Conservation (phyloP, 495 filamentous ascomycete genomes). For the Chaetomium fimeti region DNA sequence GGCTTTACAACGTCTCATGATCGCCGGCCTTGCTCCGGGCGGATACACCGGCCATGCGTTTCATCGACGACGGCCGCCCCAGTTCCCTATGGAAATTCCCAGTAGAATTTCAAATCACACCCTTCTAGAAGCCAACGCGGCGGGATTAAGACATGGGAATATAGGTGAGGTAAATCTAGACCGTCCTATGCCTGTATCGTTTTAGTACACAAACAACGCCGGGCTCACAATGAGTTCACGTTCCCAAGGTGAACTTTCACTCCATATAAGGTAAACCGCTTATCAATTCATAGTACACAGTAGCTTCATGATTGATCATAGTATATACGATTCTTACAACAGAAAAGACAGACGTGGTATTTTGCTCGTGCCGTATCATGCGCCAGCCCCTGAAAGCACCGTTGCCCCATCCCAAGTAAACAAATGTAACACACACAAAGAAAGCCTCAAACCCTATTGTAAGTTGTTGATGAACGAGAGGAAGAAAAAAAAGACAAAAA, state of each 20-base stretch:
- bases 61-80: conserved; percentile 6
- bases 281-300: not conserved
- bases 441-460: not conserved
- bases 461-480: not conserved
- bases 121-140: conserved; percentile 1
- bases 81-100: not conserved
- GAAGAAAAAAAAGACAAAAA: not conserved
- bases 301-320: conserved; percentile 2
- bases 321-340: not conserved
- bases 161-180: not conserved
- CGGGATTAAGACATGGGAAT: not conserved
- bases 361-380: not conserved
- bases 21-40: not conserved
- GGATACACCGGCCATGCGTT: conserved; percentile 13
- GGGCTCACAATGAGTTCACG: no score
- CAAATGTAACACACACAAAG: not conserved
- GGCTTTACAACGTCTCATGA: conserved; percentile 8
- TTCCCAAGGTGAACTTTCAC: not conserved
- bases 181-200: no score
- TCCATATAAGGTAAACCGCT: not conserved
- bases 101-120: conserved; percentile 1
- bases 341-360: conserved; percentile 11
- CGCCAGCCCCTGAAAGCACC: conserved; percentile 4
- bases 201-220: no score
- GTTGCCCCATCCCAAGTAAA: conserved; percentile 12